Base-by-base conservation (phyloP, 805 yeast genomes). In the Diddensiella caesifluorescens region DNA sequence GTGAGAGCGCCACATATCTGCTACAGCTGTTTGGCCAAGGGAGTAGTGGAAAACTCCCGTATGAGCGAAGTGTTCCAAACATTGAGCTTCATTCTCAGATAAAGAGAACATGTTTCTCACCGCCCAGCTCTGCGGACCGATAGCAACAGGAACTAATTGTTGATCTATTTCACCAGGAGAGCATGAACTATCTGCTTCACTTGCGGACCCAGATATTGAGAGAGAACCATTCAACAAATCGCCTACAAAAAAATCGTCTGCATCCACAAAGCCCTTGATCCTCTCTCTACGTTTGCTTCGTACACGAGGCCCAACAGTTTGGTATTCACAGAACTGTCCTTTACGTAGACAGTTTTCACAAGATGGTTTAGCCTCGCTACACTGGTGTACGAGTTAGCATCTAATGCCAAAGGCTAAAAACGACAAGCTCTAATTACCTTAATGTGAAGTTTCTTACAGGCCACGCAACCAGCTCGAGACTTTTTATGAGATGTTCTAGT, bases 391-490 rank as follows among this genome's bases (percentile, higher is more conserved):
- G 4, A 19, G 34, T 22, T 15, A 12, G n/a, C 6, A 23, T 12
- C 13, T 35, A 18, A 21, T 4, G 12, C 16, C 23, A 12, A 18
- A 9, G 10, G 27, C 27, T 21, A n/a, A 5, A 6, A 20, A 7
- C 4, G 19, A 12, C 7, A 5, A 19, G 3, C 13, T 12, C 16
- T 4, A 29, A 22, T 40, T 25, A 40, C 43, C 36, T 40, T 40
- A 3, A 40, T 37, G 4, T 39, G 28, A 4, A 40, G 34, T 21
- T 27, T 25, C 15, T 40, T 40, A 25, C 43, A 40, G 16, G 22
- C 25, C 10, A 15, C n/a, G 15, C 43, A 40, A 10, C 43, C 43
- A 4, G 6, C 13, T 22, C 43, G 28, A 5, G 43, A 29, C 16
- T 29, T 29, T 29, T 29, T 29, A 19, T 29, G 32, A 7, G 32